phyloP scores from a whole-genome alignment of 176 grass and related monocot genomes.

The Oryza nivara region DNA sequence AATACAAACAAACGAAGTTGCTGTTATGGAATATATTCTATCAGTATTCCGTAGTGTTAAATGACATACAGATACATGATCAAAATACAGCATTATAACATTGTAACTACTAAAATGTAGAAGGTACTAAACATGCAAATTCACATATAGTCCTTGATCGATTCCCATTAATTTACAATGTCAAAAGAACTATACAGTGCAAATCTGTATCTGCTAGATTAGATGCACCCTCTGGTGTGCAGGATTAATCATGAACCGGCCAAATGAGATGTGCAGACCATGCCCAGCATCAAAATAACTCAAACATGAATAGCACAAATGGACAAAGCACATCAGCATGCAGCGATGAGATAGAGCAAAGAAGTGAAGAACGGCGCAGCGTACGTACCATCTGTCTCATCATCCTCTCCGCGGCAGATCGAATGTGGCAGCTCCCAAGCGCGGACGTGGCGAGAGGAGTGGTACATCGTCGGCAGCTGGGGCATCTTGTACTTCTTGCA shows the following conservation, averaged over 20 bases:
- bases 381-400: neutral
- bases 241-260: neutral
- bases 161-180: neutral
- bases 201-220: no score
- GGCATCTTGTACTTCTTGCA: neutral
- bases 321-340: neutral
- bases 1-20: neutral
- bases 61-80: neutral
- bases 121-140: neutral
- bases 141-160: neutral
- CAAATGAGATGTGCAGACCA: neutral
- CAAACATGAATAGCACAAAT: neutral
- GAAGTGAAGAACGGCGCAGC: neutral
- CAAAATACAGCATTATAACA: neutral
- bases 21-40: neutral
- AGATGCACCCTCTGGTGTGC: neutral
- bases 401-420: neutral
- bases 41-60: neutral
- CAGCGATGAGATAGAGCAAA: neutral
- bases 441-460: neutral
- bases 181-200: neutral
- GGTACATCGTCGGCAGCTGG: neutral
- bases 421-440: neutral
- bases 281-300: neutral
- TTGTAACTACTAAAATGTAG: neutral